A percentile compares a stretch with the other conserved stretches of the same genome.
Conservation (phyloP, 2,329 filamentous ascomycete species). For the Arthrinium phaeospermum region DNA sequence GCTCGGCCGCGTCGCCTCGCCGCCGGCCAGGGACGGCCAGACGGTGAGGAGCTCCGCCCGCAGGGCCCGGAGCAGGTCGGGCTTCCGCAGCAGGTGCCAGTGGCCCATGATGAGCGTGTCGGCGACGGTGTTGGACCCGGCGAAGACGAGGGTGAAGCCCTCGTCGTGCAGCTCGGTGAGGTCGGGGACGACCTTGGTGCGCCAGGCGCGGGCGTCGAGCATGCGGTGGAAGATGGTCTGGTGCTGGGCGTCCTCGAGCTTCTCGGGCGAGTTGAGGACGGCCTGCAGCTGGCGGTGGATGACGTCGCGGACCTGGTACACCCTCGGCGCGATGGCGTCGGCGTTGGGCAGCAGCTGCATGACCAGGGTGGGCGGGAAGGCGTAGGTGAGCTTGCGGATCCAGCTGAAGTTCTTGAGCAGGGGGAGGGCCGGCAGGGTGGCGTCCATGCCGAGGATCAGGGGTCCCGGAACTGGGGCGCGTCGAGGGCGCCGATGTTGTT, state of each 20-base stretch:
- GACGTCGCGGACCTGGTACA: constrained; percentile 27
- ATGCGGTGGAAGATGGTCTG: constrained; percentile 30
- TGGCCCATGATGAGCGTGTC: constrained; percentile 6
- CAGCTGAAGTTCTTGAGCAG: constrained; percentile 17
- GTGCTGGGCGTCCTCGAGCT: constrained; percentile 22
- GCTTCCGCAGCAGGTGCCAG: not conserved
- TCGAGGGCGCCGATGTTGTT: constrained; percentile 1
- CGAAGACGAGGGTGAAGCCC: constrained; percentile 11
- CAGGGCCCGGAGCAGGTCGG: not conserved
- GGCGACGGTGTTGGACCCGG: constrained; percentile 6
- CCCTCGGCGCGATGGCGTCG: not conserved
- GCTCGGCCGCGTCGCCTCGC: not conserved
- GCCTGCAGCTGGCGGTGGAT: constrained; percentile 10
- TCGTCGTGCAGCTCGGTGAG: constrained; percentile 24
- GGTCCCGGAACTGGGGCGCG: constrained; percentile 2
- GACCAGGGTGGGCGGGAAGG: constrained; percentile 32
- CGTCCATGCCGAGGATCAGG: constrained; percentile 16
- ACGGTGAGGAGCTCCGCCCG: not conserved
- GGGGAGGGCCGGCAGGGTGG: not conserved
- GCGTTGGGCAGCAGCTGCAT: constrained; percentile 28
- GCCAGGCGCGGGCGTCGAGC: constrained; percentile 25
- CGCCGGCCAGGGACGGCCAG: not conserved
- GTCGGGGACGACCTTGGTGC: constrained; percentile 31
- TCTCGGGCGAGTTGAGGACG: constrained; percentile 18
- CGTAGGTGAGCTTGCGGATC: constrained; percentile 34